phyloP scores from a whole-genome alignment of 768 basidiomycete genomes.

The Hydnum rufescens region DNA sequence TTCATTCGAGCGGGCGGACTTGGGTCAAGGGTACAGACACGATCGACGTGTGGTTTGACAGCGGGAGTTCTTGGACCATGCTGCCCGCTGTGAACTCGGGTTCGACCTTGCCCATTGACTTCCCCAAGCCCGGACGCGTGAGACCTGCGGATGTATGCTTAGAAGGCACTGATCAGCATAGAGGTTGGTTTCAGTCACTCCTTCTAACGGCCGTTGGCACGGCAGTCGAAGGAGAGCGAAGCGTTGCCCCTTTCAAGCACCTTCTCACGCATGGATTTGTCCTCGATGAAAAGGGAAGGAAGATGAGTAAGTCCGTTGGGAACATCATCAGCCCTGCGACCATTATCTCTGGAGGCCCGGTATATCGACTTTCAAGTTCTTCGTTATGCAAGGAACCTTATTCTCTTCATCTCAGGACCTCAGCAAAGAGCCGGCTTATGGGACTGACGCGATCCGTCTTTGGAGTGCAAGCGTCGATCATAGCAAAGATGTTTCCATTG shows the following conservation, averaged over 20 bases:
- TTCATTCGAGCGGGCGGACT: constrained; percentile 23
- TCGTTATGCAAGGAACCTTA: neutral
- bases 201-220: constrained; percentile 62
- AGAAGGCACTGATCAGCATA: constrained; percentile 93
- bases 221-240: constrained; percentile 15
- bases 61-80: constrained; percentile 85
- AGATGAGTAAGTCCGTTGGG: constrained; percentile 94
- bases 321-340: constrained; percentile 77
- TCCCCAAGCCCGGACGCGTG: constrained; percentile 8
- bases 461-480: constrained; percentile 90
- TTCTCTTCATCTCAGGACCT: constrained; percentile 27
- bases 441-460: constrained; percentile 66
- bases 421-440: constrained; percentile 59
- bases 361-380: constrained; percentile 15
- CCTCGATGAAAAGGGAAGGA: constrained; percentile 70
- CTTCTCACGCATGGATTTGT: constrained; percentile 96
- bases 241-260: constrained; percentile 43
- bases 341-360: constrained; percentile 59
- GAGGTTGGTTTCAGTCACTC: constrained; percentile 97
- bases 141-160: constrained; percentile 64
- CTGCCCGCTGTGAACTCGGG: constrained; percentile 18
- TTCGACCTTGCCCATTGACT: constrained; percentile 13
- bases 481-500: constrained; percentile 72
- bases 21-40: constrained; percentile 82
- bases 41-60: constrained; percentile 99